A percentile compares a stretch with the other conserved stretches of the same genome.
These are phyloP conservation scores for Citrus maxima DNA, from an alignment of 345 rosid genomes.

Conservation along the genomic window DNA sequence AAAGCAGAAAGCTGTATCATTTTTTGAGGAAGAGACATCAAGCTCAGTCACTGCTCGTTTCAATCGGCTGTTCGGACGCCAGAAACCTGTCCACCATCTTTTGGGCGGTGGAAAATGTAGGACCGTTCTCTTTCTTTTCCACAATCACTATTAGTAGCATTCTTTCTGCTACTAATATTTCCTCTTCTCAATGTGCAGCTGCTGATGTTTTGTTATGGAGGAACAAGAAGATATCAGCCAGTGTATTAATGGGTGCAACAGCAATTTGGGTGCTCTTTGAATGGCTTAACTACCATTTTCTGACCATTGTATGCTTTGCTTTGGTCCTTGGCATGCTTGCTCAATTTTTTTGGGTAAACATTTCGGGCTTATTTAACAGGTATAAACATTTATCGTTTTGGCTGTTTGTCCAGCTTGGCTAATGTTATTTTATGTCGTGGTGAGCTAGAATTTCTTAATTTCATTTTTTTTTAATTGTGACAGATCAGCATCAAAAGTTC, in stretches of 20 bases:
- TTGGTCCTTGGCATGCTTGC: constrained; percentile 78
- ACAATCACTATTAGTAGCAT: neutral
- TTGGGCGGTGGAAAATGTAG: constrained; percentile 94
- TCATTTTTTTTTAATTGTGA: constrained; percentile 7
- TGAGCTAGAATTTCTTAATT: neutral
- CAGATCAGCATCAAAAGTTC: constrained; percentile 66
- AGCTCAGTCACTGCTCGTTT: constrained; percentile 49
- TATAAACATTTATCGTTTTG: constrained; percentile 13
- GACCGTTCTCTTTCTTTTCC: constrained; percentile 1
- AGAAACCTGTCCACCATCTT: constrained; percentile 65
- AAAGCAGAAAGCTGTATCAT: constrained; percentile 59
- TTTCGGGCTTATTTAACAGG: constrained; percentile 69
- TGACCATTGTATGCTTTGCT: constrained; percentile 59
- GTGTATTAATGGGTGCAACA: constrained; percentile 67
- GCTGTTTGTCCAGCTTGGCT: neutral
- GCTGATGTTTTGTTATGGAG: constrained; percentile 98
- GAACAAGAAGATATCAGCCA: constrained; percentile 90
- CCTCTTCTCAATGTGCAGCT: constrained; percentile 45
- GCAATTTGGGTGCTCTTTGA: constrained; percentile 85
- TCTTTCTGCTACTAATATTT: neutral
- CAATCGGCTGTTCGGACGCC: constrained; percentile 75
- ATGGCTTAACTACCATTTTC: constrained; percentile 85
- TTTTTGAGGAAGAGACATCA: constrained; percentile 54
- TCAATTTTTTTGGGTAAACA: constrained; percentile 83
- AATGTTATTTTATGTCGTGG: neutral